Conservation (phyloP, 2,329 filamentous ascomycete species). For the Leptographium wingfieldii region DNA sequence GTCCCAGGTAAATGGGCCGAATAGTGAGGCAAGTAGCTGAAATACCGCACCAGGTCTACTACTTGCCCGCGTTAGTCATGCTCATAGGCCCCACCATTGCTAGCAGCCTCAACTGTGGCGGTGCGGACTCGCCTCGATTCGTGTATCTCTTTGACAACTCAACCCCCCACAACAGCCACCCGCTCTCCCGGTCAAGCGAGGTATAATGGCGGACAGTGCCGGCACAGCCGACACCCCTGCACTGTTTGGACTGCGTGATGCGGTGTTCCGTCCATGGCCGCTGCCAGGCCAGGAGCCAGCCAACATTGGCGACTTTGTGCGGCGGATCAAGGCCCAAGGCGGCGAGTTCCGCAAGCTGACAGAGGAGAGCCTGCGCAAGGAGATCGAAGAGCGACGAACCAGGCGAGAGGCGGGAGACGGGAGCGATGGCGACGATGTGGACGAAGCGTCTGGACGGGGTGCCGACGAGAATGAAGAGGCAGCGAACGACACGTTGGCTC, state of each 20-base stretch:
- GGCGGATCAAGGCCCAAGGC: constrained; percentile 64
- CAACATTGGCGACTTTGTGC: constrained; percentile 61
- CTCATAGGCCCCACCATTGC: too few relatives aligned
- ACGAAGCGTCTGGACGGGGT: constrained; percentile 25
- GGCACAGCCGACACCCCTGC: not conserved
- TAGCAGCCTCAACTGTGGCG: too few relatives aligned
- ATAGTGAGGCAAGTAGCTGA: not conserved
- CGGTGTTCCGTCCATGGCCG: constrained; percentile 46
- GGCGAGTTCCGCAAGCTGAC: constrained; percentile 73
- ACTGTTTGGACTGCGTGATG: constrained; percentile 11
- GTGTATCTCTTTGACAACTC: not conserved
- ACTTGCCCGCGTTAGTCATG: too few relatives aligned
- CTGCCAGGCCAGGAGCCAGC: constrained; percentile 42
- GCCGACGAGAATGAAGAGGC: constrained; percentile 25
- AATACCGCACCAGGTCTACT: too few relatives aligned
- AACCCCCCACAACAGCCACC: too few relatives aligned
- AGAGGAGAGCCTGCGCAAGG: constrained; percentile 56
- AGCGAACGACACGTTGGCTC: constrained; percentile 13
- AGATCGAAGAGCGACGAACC: constrained; percentile 43
- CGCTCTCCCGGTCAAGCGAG: not conserved
- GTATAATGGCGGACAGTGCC: constrained; percentile 6
- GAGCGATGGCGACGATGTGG: constrained; percentile 32
- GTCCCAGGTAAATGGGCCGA: not conserved
- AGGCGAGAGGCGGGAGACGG: constrained; percentile 19
- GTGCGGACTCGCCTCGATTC: too few relatives aligned